A percentile compares a stretch with the other conserved stretches of the same genome.
These are phyloP conservation scores for Aspergillus sp. DNA, from an alignment of 2,329 filamentous ascomycete genomes.

Conservation along the genomic window DNA sequence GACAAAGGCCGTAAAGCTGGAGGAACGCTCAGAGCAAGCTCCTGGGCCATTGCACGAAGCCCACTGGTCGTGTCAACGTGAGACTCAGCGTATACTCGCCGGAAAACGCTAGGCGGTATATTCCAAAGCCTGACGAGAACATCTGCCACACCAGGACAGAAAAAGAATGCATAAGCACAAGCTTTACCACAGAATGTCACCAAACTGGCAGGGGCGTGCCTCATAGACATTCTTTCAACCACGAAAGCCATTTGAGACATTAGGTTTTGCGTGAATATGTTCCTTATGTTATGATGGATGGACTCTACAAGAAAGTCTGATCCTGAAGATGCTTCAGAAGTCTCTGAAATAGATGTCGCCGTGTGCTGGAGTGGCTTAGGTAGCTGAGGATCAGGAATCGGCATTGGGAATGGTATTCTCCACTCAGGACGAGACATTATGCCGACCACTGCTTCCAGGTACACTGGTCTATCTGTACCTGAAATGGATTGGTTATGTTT, in stretches of 20 bases:
- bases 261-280: constrained; percentile 80
- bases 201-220: constrained; percentile 68
- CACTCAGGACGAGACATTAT: constrained; percentile 90
- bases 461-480: constrained; percentile 76
- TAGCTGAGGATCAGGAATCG: constrained; percentile 43
- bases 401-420: constrained; percentile 69
- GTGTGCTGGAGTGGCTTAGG: constrained; percentile 36
- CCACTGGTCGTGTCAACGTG: constrained; percentile 57
- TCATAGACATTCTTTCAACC: constrained; percentile 83
- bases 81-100: constrained; percentile 70
- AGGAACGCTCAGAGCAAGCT: constrained; percentile 70
- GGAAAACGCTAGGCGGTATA: constrained; percentile 65
- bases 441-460: constrained; percentile 74
- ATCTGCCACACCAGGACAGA: constrained; percentile 82
- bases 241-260: constrained; percentile 80
- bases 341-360: constrained; percentile 50
- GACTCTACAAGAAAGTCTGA: constrained; percentile 72
- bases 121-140: constrained; percentile 81
- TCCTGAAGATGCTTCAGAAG: constrained; percentile 56
- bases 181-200: constrained; percentile 89
- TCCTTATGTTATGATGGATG: constrained; percentile 83
- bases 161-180: constrained; percentile 90
- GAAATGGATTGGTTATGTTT: constrained; percentile 73
- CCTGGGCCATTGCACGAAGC: constrained; percentile 56
- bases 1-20: constrained; percentile 61